Evolutionary conservation across 306 rosid species (phyloP), one percentile per base, ranked within the genome.

Genomic region (Cucurbita moschata): DNA sequence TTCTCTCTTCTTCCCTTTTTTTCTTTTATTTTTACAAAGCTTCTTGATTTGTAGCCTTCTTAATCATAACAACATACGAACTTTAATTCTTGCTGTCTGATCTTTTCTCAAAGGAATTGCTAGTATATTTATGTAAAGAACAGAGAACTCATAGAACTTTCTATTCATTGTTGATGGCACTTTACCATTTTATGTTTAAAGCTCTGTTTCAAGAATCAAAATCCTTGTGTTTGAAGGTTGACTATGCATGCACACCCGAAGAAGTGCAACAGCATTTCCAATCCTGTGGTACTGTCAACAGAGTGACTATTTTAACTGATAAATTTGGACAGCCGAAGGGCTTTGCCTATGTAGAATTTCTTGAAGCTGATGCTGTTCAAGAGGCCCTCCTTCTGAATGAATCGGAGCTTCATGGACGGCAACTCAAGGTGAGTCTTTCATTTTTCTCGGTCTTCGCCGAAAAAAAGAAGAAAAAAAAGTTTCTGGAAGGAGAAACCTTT

Each of bases 251-350:
- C 88, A 90, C 98, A 5, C 98, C 98, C 79, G 97, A 93, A 83
- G 98, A 93, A 88, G 98, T 93, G 81, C 96, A 93, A 85, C 96
- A 88, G 80, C 98, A 90, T 86, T 90, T 90, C 77, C 98, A 93
- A 76, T 90, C 96, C 72, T 90, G 96, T 58, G 98, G 96, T 42
- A 93, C 96, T 6, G 96, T 90, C 67, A 93, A 93, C 84, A 82
- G 96, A 78, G 96, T 90, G 76, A 90, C 96, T 50, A 92, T 88
- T 76, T 79, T 92, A 84, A 90, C 96, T 3, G 98, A 92, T 82
- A 92, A 92, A 80, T 87, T 80, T 79, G 96, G 97, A 68, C 96
- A 93, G 80, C 98, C 97, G 42, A 93, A 90, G 85, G 98, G 98
- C 80, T 93, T 93, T 75, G 98, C 96, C n/a, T 92, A 87, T 77